Evolutionary conservation across 805 yeast genomes (phyloP), one percentile per base, ranked within the genome.

Genomic region (Starmerella davenportii): DNA sequence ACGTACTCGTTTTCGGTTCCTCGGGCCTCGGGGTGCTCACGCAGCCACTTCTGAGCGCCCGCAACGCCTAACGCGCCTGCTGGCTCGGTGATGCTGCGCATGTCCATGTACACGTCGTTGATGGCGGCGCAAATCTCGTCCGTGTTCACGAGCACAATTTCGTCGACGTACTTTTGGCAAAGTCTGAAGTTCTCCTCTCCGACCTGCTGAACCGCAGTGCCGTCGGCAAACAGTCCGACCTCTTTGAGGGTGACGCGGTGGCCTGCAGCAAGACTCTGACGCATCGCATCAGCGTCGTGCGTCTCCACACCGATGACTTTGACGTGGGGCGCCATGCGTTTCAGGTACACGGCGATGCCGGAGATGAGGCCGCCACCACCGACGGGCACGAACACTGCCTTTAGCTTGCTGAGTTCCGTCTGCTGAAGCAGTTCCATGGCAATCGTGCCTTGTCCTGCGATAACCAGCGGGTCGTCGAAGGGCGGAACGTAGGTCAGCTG

Each of bases 151-250:
- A 70, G 64, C 4, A 85, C 75, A 31, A 85, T 76, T 46, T 82
- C 96, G 57, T 90, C 98, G n/a, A 92, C 80, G 42, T 70, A 69
- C 35, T 78, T 72, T 48, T 68, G 62, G 48, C 84, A 73, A 9
- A 87, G 68, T 51, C 90, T 68, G 66, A 81, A 90, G 11, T 94
- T 79, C 59, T 92, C 98, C 43, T 75, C 79, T 43, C 99, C 99
- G 18, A 82, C 66, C 20, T 76, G 57, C 53, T 75, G 79, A 32
- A 90, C 99, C 8, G 98, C 95, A 9, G 99, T 82, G 56, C 99
- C 99, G 58, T 90, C 99, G 18, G 98, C 98, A 60, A 90, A 90
- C 7, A 79, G 64, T n/a, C 99, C 99, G 3, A 85, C 96, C n/a
- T 67, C 62, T 19, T 65, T 58, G 37, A 92, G 65, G 2, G 64